Percentiles rank a stretch among this genome's conserved stretches.
phyloP scores from a whole-genome alignment of 495 filamentous ascomycete genomes.

The Neurospora hispaniola region DNA sequence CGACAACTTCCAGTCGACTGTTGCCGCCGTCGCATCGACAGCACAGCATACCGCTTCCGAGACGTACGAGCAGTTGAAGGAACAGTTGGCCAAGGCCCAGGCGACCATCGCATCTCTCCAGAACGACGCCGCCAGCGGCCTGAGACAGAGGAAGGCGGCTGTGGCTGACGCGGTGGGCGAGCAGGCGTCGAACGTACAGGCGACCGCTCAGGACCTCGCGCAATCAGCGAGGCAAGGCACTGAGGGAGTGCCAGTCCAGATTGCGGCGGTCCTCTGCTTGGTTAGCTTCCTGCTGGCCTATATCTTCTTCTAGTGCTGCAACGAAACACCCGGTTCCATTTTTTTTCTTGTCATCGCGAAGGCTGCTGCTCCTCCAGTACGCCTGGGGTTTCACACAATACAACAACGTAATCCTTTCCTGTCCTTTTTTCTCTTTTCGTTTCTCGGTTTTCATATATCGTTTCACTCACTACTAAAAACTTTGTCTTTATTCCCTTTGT shows the following conservation, averaged over 20 bases:
- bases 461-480: not conserved
- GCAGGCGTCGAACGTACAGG: conserved; percentile 33
- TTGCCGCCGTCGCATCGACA: conserved; percentile 20
- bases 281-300: conserved; percentile 88
- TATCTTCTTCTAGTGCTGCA: conserved; percentile 64
- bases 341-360: not conserved
- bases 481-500: not conserved
- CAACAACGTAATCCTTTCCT: not conserved
- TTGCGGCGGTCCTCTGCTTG: conserved; percentile 74
- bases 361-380: not conserved
- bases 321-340: not conserved
- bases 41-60: conserved; percentile 25
- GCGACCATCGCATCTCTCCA: conserved; percentile 60
- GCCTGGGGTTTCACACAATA: not conserved
- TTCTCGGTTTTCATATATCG: conserved; percentile 3
- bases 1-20: conserved; percentile 16
- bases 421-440: conserved; percentile 1
- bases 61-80: conserved; percentile 54
- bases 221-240: conserved; percentile 46
- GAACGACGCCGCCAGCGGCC: conserved; percentile 51
- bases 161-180: conserved; percentile 28
- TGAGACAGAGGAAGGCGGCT: conserved; percentile 59
- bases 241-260: conserved; percentile 76
- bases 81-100: conserved; percentile 65
- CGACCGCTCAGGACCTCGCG: conserved; percentile 35